A percentile compares a stretch with the other conserved stretches of the same genome.
These are phyloP conservation scores for Aureobasidium sp. DNA, from an alignment of 2,329 filamentous ascomycete species.

Conservation along the genomic window DNA sequence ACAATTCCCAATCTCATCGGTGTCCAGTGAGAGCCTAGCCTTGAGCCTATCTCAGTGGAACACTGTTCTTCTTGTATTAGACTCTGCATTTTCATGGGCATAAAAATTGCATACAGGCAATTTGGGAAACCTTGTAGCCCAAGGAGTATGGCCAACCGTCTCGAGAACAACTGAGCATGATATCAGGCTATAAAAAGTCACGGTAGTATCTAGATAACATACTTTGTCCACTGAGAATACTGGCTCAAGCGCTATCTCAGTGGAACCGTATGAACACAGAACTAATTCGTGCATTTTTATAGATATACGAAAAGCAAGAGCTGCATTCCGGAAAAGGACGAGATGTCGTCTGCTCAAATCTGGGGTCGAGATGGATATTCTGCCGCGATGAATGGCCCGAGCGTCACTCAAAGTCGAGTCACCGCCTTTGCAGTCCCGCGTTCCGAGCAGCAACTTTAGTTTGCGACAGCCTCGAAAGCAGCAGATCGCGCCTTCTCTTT, in stretches of 20 bases:
- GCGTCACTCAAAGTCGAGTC: background rate
- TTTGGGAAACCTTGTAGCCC: background rate
- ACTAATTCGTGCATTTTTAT: background rate
- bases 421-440: slow-evolving; percentile 3
- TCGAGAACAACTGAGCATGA: background rate
- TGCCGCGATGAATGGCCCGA: background rate
- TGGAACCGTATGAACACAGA: background rate
- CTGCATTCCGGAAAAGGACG: background rate
- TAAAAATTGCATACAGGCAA: background rate
- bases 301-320: background rate
- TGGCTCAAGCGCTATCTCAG: background rate
- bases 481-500: background rate
- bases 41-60: background rate
- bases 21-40: background rate
- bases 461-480: background rate
- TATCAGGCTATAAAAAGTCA: background rate
- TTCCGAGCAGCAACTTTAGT: slow-evolving; percentile 1
- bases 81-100: background rate
- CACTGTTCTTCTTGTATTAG: background rate
- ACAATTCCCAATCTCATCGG: background rate
- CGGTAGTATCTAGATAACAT: background rate
- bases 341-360: slow-evolving; percentile 1
- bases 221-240: background rate
- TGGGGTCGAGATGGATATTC: background rate
- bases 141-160: background rate